Evolutionary conservation across 2,329 filamentous ascomycete genomes (phyloP).

Genomic region (Daldinia sp.): DNA sequence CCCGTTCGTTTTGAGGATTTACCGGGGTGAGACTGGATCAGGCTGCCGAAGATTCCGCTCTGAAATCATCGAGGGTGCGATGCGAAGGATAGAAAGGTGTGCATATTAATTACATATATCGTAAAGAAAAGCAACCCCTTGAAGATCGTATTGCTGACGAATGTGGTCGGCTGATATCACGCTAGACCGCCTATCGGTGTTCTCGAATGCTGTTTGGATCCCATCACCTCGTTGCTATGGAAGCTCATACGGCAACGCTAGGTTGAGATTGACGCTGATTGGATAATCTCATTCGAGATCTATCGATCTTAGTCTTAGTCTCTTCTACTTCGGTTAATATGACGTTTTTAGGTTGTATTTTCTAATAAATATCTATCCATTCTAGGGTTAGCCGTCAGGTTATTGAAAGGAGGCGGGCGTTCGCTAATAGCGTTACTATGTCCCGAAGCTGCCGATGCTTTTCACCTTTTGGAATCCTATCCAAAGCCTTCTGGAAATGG

Average conservation of each 20-base stretch:
- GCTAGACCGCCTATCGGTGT: neutral
- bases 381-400: neutral
- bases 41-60: neutral
- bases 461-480: neutral
- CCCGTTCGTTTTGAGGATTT: neutral
- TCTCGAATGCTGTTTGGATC: neutral
- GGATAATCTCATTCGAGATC: neutral
- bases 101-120: neutral
- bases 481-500: neutral
- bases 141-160: slow-evolving; percentile 32
- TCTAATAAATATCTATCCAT: neutral
- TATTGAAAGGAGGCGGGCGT: slow-evolving; percentile 5
- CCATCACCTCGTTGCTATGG: neutral
- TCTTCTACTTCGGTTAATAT: neutral
- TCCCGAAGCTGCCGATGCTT: neutral
- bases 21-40: neutral
- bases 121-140: neutral
- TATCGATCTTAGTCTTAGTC: neutral
- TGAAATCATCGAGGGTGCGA: neutral
- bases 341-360: slow-evolving; percentile 18
- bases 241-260: neutral
- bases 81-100: neutral
- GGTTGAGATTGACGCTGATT: neutral
- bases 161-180: slow-evolving; percentile 7
- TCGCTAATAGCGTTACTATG: slow-evolving; percentile 4